Conservation (phyloP, 768 basidiomycete genomes). For the Podaxis rugospora region DNA sequence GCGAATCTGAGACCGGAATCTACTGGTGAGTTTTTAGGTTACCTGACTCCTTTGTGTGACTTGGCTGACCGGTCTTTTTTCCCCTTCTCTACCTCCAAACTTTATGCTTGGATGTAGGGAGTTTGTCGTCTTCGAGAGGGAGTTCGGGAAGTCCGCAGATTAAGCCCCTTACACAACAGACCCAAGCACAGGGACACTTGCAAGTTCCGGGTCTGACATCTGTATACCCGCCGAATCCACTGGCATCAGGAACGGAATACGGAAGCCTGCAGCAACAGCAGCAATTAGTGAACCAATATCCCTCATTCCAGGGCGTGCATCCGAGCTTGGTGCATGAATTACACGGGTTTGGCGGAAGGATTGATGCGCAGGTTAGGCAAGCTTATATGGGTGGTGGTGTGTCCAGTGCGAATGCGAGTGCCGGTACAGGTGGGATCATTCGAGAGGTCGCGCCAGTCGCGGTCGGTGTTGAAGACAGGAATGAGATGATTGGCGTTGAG, state of each 20-base stretch:
- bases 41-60: neutral
- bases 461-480: slow-evolving; percentile 15
- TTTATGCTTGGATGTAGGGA: neutral
- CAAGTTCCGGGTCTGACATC: neutral
- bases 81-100: neutral
- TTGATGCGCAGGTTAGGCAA: slow-evolving; percentile 45
- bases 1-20: neutral
- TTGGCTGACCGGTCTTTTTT: neutral
- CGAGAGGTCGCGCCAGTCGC: slow-evolving; percentile 16
- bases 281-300: neutral
- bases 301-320: slow-evolving; percentile 30
- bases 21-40: neutral
- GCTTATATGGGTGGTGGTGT: slow-evolving; percentile 26
- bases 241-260: neutral
- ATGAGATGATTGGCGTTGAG: slow-evolving; percentile 11
- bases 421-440: slow-evolving; percentile 26
- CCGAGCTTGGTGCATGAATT: slow-evolving; percentile 54
- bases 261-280: neutral
- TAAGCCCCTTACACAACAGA: neutral
- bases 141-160: neutral
- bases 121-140: neutral
- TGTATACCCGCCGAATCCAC: neutral
- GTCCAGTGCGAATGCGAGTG: slow-evolving; percentile 13
- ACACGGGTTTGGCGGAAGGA: slow-evolving; percentile 50
- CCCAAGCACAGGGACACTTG: neutral